Percentiles rank a stretch among this genome's conserved stretches.
Evolutionary conservation across 495 filamentous ascomycete genomes (phyloP).

Genomic region (Talaromyces thailandensis): DNA sequence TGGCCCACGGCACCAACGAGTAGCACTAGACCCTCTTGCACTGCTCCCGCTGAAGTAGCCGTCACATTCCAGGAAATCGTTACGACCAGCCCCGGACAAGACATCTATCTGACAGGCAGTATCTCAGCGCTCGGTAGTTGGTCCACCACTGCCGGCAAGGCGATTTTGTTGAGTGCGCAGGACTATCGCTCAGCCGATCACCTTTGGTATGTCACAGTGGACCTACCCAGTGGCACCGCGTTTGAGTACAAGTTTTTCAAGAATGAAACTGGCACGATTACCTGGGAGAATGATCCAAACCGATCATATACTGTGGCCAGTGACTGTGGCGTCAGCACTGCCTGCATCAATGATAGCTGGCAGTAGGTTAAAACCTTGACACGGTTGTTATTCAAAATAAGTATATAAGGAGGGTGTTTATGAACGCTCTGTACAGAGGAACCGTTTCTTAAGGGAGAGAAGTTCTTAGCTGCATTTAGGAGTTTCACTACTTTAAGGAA

Average conservation of each 20-base stretch:
- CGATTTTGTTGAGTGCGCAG: conserved; percentile 39
- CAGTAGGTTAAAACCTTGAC: not conserved
- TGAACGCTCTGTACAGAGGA: not conserved
- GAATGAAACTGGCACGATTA: conserved; percentile 39
- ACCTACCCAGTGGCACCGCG: conserved; percentile 35
- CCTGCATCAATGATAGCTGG: conserved; percentile 18
- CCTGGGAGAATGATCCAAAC: conserved; percentile 58
- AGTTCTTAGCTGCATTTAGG: too few relatives aligned
- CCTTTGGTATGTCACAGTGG: conserved; percentile 42
- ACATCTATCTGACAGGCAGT: conserved; percentile 48
- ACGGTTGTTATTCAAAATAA: not conserved
- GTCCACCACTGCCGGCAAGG: conserved; percentile 31
- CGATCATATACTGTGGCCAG: conserved; percentile 44
- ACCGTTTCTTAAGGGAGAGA: too few relatives aligned
- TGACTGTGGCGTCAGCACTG: conserved; percentile 27
- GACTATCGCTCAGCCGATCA: conserved; percentile 45
- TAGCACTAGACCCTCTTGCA: not conserved
- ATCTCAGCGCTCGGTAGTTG: conserved; percentile 43
- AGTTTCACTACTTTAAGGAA: too few relatives aligned
- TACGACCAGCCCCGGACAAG: conserved; percentile 43
- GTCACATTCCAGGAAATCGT: conserved; percentile 41
- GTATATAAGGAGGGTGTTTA: not conserved
- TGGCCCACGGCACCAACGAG: conserved; percentile 5
- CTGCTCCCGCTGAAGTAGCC: not conserved
- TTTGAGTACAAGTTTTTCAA: conserved; percentile 60